phyloP scores from a whole-genome alignment of 176 grass and related monocot species.

The Carex kokanica region DNA sequence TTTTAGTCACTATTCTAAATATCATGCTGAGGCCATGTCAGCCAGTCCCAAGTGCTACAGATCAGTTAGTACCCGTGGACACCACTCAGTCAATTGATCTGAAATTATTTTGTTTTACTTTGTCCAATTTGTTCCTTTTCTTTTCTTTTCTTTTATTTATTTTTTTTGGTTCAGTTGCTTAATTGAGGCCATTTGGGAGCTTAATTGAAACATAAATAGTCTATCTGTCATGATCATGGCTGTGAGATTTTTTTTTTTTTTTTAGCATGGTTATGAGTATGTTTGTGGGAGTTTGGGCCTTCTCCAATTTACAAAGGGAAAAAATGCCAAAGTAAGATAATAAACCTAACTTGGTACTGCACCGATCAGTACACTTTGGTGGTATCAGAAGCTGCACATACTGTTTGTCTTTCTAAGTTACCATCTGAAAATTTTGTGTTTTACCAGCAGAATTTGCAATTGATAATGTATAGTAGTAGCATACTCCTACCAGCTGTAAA shows the following conservation, averaged over 20 bases:
- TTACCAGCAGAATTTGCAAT: background rate
- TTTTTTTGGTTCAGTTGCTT: background rate
- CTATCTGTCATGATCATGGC: background rate
- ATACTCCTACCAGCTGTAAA: background rate
- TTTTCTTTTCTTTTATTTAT: background rate
- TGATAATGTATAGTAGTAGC: background rate
- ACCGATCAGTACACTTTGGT: background rate
- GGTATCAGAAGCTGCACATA: background rate
- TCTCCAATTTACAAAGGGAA: background rate
- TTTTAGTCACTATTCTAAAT: background rate
- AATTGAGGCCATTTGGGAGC: background rate
- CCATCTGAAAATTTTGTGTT: slow-evolving; percentile 1
- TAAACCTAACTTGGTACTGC: background rate
- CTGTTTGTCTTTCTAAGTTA: background rate
- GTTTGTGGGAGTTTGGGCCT: background rate
- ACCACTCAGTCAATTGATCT: background rate
- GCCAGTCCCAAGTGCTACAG: background rate
- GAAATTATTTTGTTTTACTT: background rate
- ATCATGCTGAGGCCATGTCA: background rate
- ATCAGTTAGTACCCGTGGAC: background rate
- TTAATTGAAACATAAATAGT: background rate
- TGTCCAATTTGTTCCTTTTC: background rate
- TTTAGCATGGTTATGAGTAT: background rate
- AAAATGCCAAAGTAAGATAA: background rate
- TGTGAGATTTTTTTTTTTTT: background rate